Percentiles rank a stretch among this genome's conserved stretches.
Conservation (phyloP, 2,329 filamentous ascomycete species). For the Stemphylium vesicarium region DNA sequence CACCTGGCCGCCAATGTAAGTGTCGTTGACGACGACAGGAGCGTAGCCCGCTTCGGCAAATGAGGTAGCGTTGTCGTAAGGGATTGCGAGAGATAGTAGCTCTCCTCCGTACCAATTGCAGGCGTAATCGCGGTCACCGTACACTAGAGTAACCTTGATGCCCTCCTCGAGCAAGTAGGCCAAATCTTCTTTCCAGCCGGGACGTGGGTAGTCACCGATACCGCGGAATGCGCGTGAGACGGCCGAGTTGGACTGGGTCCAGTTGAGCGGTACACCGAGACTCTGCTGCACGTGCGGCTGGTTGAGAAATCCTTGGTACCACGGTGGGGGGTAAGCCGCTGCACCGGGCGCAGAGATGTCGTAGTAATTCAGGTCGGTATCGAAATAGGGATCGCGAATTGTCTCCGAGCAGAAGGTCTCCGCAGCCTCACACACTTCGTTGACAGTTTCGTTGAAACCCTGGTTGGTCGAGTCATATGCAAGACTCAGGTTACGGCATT, state of each 20-base stretch:
- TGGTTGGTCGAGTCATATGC: constrained; percentile 58
- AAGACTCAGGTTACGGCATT: constrained; percentile 57
- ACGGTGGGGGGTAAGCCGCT: constrained; percentile 50
- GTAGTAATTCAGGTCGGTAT: constrained; percentile 60
- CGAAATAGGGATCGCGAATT: constrained; percentile 55
- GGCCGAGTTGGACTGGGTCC: constrained; percentile 51
- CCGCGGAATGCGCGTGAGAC: constrained; percentile 56
- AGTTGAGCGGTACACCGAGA: constrained; percentile 67
- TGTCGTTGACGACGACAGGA: constrained; percentile 71
- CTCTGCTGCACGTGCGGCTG: constrained; percentile 60
- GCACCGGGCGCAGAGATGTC: constrained; percentile 61
- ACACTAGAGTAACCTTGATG: constrained; percentile 41
- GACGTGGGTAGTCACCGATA: constrained; percentile 58
- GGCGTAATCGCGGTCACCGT: constrained; percentile 50
- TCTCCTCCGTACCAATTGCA: constrained; percentile 76
- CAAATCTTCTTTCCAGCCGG: constrained; percentile 57
- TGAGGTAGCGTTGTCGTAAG: constrained; percentile 56
- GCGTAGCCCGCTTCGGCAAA: constrained; percentile 75
- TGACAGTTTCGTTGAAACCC: constrained; percentile 47
- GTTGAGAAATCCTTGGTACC: constrained; percentile 63
- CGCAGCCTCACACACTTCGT: constrained; percentile 53
- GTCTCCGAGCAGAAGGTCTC: constrained; percentile 54
- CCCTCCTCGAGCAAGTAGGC: constrained; percentile 60
- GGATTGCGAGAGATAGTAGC: constrained; percentile 67
- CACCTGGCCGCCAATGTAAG: constrained; percentile 73